Evolutionary conservation across 805 yeast species (phyloP).

Genomic region (Lachancea sp.): DNA sequence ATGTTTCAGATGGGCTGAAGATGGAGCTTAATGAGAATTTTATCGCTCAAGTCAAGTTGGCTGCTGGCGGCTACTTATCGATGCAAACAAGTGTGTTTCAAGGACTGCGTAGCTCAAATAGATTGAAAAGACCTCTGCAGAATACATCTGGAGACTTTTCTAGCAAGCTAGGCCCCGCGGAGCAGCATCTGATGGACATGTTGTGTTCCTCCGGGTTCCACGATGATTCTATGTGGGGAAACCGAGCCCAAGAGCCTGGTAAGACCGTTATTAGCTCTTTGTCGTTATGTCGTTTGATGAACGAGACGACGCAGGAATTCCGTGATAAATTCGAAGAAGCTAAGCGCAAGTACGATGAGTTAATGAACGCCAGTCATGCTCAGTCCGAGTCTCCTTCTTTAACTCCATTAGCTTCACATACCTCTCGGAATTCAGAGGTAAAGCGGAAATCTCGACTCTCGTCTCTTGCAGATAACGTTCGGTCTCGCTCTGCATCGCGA

Average conservation of each 20-base stretch:
- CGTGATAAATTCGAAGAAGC: constrained; percentile 23
- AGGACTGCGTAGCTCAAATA: constrained; percentile 49
- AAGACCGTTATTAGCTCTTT: constrained; percentile 83
- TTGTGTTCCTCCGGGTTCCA: constrained; percentile 81
- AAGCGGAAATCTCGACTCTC: constrained; percentile 54
- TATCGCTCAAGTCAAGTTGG: constrained; percentile 61
- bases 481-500: constrained; percentile 54
- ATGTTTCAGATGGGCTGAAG: constrained; percentile 43
- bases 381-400: constrained; percentile 5
- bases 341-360: constrained; percentile 21
- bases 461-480: constrained; percentile 50
- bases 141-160: neutral
- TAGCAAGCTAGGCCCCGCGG: constrained; percentile 69
- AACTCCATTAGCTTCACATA: constrained; percentile 9
- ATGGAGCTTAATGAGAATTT: constrained; percentile 35
- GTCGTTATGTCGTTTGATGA: constrained; percentile 34
- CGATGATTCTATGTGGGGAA: constrained; percentile 72
- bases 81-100: constrained; percentile 58
- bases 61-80: constrained; percentile 64
- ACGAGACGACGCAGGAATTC: constrained; percentile 35
- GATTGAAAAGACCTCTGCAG: constrained; percentile 21
- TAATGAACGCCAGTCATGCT: constrained; percentile 8
- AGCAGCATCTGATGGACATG: constrained; percentile 92
- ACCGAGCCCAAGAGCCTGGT: constrained; percentile 78
- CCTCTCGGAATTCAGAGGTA: constrained; percentile 22